phyloP scores from a whole-genome alignment of 352 stramenopile genomes.

The Pythium brassicae region DNA sequence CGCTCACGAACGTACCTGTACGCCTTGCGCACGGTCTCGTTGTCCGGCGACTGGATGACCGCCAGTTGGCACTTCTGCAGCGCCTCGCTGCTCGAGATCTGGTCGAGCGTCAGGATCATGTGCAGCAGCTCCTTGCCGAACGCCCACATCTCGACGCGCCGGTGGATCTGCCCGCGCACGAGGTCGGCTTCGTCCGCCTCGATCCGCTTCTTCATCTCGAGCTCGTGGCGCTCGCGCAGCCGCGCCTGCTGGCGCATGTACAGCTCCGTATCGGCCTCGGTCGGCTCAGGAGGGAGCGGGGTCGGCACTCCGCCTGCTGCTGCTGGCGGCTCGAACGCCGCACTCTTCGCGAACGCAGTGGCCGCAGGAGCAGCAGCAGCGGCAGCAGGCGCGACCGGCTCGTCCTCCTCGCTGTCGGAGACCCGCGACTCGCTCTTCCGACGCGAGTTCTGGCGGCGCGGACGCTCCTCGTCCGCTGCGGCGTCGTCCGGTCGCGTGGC shows the following conservation, averaged over 20 bases:
- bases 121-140: slow-evolving; percentile 80
- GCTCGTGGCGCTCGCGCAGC: slow-evolving; percentile 72
- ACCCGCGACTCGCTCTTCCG: slow-evolving; percentile 47
- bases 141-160: slow-evolving; percentile 75
- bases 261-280: slow-evolving; percentile 63
- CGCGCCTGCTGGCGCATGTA: slow-evolving; percentile 81
- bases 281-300: slow-evolving; percentile 70
- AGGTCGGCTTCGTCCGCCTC: slow-evolving; percentile 78
- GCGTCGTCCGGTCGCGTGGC: slow-evolving; percentile 25
- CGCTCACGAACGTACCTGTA: slow-evolving; percentile 46
- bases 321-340: slow-evolving; percentile 11
- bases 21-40: slow-evolving; percentile 78
- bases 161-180: slow-evolving; percentile 73
- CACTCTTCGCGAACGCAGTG: not conserved
- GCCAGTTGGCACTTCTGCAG: slow-evolving; percentile 73
- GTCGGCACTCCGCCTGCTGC: slow-evolving; percentile 8
- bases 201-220: slow-evolving; percentile 77
- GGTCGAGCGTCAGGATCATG: slow-evolving; percentile 82
- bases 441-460: slow-evolving; percentile 19
- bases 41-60: slow-evolving; percentile 74
- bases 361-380: not conserved
- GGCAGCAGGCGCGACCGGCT: not conserved
- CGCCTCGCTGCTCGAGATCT: slow-evolving; percentile 69
- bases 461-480: slow-evolving; percentile 21
- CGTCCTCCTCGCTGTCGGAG: slow-evolving; percentile 58